A percentile compares a stretch with the other conserved stretches of the same genome.
Conservation (phyloP, 768 basidiomycete genomes). For the Naganishia kalamii region DNA sequence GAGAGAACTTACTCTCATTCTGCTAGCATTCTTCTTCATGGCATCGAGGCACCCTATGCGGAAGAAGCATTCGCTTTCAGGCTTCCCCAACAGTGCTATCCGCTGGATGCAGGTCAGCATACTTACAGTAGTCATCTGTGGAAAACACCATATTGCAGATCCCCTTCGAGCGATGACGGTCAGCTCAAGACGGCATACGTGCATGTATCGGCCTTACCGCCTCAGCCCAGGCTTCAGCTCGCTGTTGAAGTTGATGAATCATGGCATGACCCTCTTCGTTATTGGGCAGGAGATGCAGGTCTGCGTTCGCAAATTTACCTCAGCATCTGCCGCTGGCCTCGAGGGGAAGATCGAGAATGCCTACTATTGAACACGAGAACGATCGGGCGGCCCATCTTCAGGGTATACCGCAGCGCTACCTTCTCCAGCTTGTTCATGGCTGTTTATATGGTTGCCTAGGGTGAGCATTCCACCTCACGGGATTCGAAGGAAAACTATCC, state of each 20-base stretch:
- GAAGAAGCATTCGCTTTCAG: not conserved
- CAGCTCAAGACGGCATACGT: not conserved
- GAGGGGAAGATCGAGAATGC: constrained; percentile 56
- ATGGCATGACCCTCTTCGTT: constrained; percentile 69
- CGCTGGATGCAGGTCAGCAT: constrained; percentile 8
- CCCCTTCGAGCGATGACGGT: constrained; percentile 48
- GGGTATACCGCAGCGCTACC: constrained; percentile 64
- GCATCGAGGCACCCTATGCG: constrained; percentile 33
- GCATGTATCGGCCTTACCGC: constrained; percentile 31
- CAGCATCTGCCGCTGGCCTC: not conserved
- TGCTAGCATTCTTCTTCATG: constrained; percentile 59
- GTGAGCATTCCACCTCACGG: not conserved
- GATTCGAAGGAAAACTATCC: not conserved
- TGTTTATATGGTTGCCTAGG: constrained; percentile 27
- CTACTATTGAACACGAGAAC: constrained; percentile 74
- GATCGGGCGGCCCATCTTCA: constrained; percentile 59
- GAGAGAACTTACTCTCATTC: constrained; percentile 59
- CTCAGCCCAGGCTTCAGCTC: constrained; percentile 81
- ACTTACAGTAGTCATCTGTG: constrained; percentile 70
- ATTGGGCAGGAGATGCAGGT: constrained; percentile 51
- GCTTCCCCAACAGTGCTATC: not conserved
- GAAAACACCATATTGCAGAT: constrained; percentile 69
- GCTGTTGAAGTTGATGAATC: constrained; percentile 77
- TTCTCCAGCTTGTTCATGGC: constrained; percentile 74
- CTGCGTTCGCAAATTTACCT: constrained; percentile 23